These are phyloP conservation scores for Xylariales sp. DNA, from an alignment of 2,329 filamentous ascomycete species.

Conservation along the genomic window DNA sequence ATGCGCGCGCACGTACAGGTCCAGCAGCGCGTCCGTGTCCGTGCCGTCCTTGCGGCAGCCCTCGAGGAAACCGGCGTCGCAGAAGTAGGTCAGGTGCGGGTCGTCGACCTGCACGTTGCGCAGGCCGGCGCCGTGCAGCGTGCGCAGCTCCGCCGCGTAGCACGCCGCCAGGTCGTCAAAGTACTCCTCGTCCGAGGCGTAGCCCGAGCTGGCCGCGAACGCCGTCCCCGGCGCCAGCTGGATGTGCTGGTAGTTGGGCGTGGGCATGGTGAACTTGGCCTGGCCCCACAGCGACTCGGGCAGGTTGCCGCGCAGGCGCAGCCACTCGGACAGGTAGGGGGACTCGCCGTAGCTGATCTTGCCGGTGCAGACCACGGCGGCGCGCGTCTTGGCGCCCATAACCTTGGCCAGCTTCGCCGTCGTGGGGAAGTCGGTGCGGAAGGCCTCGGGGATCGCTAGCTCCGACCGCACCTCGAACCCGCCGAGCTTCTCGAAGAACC, in stretches of 20 bases:
- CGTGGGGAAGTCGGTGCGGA: slow-evolving; percentile 46
- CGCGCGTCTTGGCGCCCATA: slow-evolving; percentile 27
- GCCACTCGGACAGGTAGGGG: slow-evolving; percentile 26
- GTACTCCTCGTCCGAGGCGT: slow-evolving; percentile 46
- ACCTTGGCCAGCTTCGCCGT: slow-evolving; percentile 30
- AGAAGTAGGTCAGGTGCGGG: slow-evolving; percentile 53
- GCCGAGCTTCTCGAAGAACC: slow-evolving; percentile 42
- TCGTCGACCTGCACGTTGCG: slow-evolving; percentile 53
- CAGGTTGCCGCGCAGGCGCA: slow-evolving; percentile 34
- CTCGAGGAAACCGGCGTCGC: slow-evolving; percentile 49
- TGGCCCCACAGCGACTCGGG: slow-evolving; percentile 53
- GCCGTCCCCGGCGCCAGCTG: slow-evolving; percentile 50
- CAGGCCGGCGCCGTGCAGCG: slow-evolving; percentile 47
- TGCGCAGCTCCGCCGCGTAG: slow-evolving; percentile 46
- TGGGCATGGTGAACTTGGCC: slow-evolving; percentile 59
- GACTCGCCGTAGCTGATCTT: slow-evolving; percentile 37
- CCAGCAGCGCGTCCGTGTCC: slow-evolving; percentile 47
- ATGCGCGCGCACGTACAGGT: slow-evolving; percentile 59
- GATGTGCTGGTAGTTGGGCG: slow-evolving; percentile 62
- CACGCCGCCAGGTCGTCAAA: slow-evolving; percentile 50
- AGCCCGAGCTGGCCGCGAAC: slow-evolving; percentile 40
- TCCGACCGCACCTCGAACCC: slow-evolving; percentile 49
- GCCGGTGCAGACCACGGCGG: slow-evolving; percentile 28
- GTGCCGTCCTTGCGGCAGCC: slow-evolving; percentile 53
- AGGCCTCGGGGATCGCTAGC: slow-evolving; percentile 57